Percentiles rank a stretch among this genome's conserved stretches.
These are phyloP conservation scores for Lepidium africanum DNA, from an alignment of 345 rosid species.

Conservation along the genomic window DNA sequence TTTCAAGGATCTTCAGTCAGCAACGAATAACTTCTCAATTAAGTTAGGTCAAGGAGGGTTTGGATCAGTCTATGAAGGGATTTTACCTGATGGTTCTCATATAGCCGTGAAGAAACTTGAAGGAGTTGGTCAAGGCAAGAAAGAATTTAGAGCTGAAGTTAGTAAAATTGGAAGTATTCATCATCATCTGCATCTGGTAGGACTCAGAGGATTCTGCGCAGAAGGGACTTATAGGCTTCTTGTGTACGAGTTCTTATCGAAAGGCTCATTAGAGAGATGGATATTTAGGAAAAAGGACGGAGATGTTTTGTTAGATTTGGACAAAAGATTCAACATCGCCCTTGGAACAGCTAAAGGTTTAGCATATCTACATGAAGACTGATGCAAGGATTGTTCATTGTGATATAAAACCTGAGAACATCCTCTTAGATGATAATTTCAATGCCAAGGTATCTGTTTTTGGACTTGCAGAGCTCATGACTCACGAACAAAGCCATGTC, in stretches of 20 bases:
- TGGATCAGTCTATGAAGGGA: conserved; percentile 80
- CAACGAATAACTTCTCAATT: conserved; percentile 67
- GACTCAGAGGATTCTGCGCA: conserved; percentile 79
- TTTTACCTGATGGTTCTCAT: conserved; percentile 65
- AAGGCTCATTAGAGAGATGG: conserved; percentile 86
- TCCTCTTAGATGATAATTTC: too few relatives aligned
- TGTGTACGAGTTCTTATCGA: conserved; percentile 78
- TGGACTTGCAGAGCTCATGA: not conserved
- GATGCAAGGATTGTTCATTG: conserved; percentile 34
- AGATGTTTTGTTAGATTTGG: conserved; percentile 53
- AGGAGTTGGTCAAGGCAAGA: conserved; percentile 91
- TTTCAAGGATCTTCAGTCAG: conserved; percentile 70
- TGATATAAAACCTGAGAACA: too few relatives aligned
- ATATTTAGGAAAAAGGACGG: conserved; percentile 54
- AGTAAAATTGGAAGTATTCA: conserved; percentile 88
- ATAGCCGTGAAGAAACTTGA: conserved; percentile 94
- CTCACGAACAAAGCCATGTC: conserved; percentile 84
- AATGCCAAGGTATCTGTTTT: too few relatives aligned
- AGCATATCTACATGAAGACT: conserved; percentile 88
- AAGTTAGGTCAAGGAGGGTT: conserved; percentile 96
- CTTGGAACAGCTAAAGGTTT: conserved; percentile 83
- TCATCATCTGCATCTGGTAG: conserved; percentile 69
- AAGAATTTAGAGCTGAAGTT: conserved; percentile 94
- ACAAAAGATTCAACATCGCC: conserved; percentile 68
- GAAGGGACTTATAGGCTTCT: conserved; percentile 84